Percentiles rank a stretch among this genome's conserved stretches.
Conservation (phyloP, 2,329 filamentous ascomycete species). For the Alternaria alternata region DNA sequence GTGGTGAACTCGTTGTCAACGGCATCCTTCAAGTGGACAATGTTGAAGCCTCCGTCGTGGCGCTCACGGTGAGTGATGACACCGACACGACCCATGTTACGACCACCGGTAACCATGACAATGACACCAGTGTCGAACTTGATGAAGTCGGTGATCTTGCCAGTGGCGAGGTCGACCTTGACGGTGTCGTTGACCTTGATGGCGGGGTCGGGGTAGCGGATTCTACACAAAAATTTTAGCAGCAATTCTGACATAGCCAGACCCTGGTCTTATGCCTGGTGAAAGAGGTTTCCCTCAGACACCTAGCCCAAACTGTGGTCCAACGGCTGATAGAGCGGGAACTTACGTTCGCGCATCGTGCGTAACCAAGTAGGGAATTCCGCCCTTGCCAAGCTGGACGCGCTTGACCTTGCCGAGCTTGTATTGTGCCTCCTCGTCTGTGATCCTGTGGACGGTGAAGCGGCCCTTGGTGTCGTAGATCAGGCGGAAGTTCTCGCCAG, state of each 20-base stretch:
- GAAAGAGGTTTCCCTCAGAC: conserved; percentile 53
- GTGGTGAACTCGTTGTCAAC: conserved; percentile 99
- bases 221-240: conserved; percentile 67
- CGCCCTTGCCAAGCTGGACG: conserved; percentile 98
- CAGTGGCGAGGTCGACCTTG: conserved; percentile 96
- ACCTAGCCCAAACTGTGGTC: conserved; percentile 61
- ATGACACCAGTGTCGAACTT: conserved; percentile 98
- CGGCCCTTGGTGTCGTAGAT: conserved; percentile 99
- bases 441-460: conserved; percentile 99
- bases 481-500: conserved; percentile 99
- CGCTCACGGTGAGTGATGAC: conserved; percentile 99
- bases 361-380: conserved; percentile 99
- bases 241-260: conserved; percentile 69
- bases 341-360: conserved; percentile 99
- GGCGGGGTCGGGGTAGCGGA: conserved; percentile 96
- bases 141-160: conserved; percentile 98
- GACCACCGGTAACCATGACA: conserved; percentile 98
- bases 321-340: conserved; percentile 99
- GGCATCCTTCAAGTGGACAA: conserved; percentile 99
- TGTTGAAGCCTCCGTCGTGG: conserved; percentile 99
- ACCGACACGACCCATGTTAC: conserved; percentile 99
- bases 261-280: conserved; percentile 99
- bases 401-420: conserved; percentile 99
- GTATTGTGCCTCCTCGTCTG: conserved; percentile 98
- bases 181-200: conserved; percentile 99